These are phyloP conservation scores for Chenopodium quinoa DNA, from an alignment of 148 eudicot genomes.

Conservation along the genomic window DNA sequence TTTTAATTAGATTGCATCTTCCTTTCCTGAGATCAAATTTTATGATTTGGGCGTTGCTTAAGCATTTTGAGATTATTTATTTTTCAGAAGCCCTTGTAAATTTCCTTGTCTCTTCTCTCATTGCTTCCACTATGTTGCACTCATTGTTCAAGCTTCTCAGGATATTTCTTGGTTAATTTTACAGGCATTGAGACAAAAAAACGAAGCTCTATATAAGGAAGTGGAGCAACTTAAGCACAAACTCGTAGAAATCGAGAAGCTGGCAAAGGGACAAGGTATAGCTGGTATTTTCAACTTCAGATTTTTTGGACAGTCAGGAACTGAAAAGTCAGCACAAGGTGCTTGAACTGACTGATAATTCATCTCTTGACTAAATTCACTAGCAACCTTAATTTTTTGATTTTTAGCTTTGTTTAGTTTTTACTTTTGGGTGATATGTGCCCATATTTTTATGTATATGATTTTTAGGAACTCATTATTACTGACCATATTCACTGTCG, in stretches of 20 bases:
- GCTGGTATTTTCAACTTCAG: slow-evolving; percentile 50
- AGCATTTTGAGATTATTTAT: not conserved
- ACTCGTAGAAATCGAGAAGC: slow-evolving; percentile 58
- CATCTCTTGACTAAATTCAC: not conserved
- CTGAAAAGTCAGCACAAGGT: slow-evolving; percentile 38
- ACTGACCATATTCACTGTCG: not conserved
- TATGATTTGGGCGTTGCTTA: not conserved
- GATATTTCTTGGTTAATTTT: slow-evolving; percentile 7
- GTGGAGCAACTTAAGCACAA: slow-evolving; percentile 52
- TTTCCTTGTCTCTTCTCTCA: not conserved
- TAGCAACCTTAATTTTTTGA: not conserved
- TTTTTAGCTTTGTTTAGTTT: not conserved
- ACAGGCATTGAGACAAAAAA: slow-evolving; percentile 56
- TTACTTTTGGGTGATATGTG: not conserved
- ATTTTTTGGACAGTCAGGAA: slow-evolving; percentile 24
- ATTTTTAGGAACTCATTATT: not conserved
- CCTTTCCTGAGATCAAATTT: not conserved
- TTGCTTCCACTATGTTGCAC: not conserved
- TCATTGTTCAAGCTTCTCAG: slow-evolving; percentile 1
- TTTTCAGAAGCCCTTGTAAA: not conserved
- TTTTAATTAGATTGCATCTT: not conserved
- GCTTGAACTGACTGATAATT: slow-evolving; percentile 32
- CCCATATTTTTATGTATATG: slow-evolving; percentile 13
- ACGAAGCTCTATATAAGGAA: slow-evolving; percentile 56
- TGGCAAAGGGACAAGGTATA: slow-evolving; percentile 50